Percentiles rank a stretch among this genome's conserved stretches.
Evolutionary conservation across 371 early-diverging fungal genomes (phyloP).

Genomic region (Apophysomyces elegans): DNA sequence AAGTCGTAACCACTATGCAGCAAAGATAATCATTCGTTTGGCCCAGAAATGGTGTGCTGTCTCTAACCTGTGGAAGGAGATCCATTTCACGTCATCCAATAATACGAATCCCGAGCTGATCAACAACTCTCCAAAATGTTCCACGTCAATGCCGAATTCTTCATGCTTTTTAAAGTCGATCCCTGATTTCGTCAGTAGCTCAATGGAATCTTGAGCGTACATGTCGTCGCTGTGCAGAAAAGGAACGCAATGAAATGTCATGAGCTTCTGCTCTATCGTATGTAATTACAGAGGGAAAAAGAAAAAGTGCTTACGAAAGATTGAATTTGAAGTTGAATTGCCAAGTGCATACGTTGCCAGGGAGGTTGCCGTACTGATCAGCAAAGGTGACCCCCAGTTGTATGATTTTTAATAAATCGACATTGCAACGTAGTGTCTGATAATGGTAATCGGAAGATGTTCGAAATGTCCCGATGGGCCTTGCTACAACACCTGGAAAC

Average conservation of each 20-base stretch:
- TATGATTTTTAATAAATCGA: conserved; percentile 98
- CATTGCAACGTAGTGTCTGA: conserved; percentile 98
- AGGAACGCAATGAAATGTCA: not conserved
- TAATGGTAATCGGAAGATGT: conserved; percentile 98
- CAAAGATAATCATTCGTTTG: not conserved
- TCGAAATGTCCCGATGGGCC: conserved; percentile 97
- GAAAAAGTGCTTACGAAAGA: conserved; percentile 59
- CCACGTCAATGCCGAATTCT: conserved; percentile 97
- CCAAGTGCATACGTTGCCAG: conserved; percentile 95
- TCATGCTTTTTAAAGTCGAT: conserved; percentile 98
- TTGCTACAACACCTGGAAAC: conserved; percentile 99
- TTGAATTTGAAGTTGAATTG: conserved; percentile 99
- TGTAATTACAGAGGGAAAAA: no score
- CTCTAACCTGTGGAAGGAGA: conserved; percentile 96
- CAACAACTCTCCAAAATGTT: conserved; percentile 97
- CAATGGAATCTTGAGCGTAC: conserved; percentile 99
- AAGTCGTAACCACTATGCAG: conserved; percentile 95
- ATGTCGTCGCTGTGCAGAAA: conserved; percentile 82
- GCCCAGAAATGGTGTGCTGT: not conserved
- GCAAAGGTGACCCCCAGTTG: conserved; percentile 99
- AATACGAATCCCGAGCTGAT: conserved; percentile 98
- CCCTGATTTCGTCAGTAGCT: conserved; percentile 94
- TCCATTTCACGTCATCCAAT: conserved; percentile 94
- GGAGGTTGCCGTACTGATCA: conserved; percentile 92
- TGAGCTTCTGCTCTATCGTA: not conserved